Percentiles rank a stretch among this genome's conserved stretches.
phyloP scores from a whole-genome alignment of 345 rosid genomes.

The Populus pruinosa region DNA sequence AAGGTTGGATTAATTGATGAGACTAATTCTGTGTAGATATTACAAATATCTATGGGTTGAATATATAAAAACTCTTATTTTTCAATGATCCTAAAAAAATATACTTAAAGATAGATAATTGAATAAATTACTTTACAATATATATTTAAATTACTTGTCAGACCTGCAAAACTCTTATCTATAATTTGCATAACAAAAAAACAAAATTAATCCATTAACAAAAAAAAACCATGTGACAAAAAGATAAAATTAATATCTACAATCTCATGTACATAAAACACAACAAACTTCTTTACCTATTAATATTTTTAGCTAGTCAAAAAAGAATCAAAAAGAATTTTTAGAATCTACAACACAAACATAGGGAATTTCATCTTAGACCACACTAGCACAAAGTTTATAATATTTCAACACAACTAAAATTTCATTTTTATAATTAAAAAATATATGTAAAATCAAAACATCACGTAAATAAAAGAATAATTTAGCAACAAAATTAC shows the following conservation, averaged over 20 bases:
- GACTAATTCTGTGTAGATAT: too few species aligned
- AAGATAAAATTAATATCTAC: conserved; percentile 35
- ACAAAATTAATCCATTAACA: too few species aligned
- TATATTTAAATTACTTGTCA: conserved; percentile 35
- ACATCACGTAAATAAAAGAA: too few species aligned
- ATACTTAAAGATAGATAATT: conserved; percentile 42
- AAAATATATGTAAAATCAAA: not conserved
- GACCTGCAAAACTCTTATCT: conserved; percentile 10
- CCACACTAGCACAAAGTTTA: not conserved
- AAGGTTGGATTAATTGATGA: too few species aligned
- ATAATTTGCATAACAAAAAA: too few species aligned
- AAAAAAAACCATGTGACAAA: not conserved
- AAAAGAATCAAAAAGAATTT: not conserved
- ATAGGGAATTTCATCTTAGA: not conserved
- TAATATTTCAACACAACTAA: not conserved
- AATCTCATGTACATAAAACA: conserved; percentile 3
- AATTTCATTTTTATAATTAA: not conserved
- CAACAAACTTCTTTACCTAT: too few species aligned
- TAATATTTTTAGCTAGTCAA: too few species aligned
- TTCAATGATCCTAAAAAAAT: too few species aligned
- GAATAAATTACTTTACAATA: conserved; percentile 56
- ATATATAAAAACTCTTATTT: too few species aligned
- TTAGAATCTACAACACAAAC: not conserved
- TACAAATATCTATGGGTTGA: too few species aligned
- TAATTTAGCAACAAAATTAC: too few species aligned